Evolutionary conservation across 2,329 filamentous ascomycete genomes (phyloP).

Genomic region (Raffaelea arxii): DNA sequence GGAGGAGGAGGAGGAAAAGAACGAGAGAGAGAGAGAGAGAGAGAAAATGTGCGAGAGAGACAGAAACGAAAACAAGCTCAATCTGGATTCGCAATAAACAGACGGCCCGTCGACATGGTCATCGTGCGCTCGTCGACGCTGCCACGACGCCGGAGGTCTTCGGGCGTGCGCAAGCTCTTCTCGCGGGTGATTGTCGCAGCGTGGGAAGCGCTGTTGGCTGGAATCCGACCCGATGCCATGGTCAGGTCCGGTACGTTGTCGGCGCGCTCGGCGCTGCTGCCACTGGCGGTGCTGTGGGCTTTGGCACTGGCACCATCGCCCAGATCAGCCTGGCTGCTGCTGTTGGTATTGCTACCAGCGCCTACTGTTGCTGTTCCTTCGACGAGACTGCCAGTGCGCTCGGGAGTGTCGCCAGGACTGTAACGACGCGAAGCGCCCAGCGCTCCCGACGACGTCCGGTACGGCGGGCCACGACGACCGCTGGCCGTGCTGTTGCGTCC

Average conservation of each 20-base stretch:
- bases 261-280: slow-evolving; percentile 50
- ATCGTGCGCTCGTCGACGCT: slow-evolving; percentile 77
- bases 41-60: neutral
- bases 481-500: slow-evolving; percentile 59
- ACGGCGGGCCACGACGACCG: slow-evolving; percentile 36
- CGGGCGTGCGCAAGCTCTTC: slow-evolving; percentile 56
- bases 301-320: slow-evolving; percentile 37
- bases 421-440: slow-evolving; percentile 28
- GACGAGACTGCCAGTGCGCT: slow-evolving; percentile 43
- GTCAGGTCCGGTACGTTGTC: slow-evolving; percentile 49
- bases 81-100: slow-evolving; percentile 84
- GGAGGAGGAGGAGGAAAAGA: neutral
- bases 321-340: slow-evolving; percentile 18
- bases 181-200: slow-evolving; percentile 50
- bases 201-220: slow-evolving; percentile 48
- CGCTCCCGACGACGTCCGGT: slow-evolving; percentile 39
- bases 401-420: slow-evolving; percentile 47
- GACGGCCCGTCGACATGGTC: slow-evolving; percentile 61
- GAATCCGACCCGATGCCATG: slow-evolving; percentile 36
- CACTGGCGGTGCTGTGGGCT: slow-evolving; percentile 42
- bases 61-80: slow-evolving; percentile 19
- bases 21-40: neutral
- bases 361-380: slow-evolving; percentile 17
- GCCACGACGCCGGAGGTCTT: slow-evolving; percentile 65
- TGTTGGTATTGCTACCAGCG: slow-evolving; percentile 16